Percentiles rank a stretch among this genome's conserved stretches.
Conservation (phyloP, 208 protist species). For the Acanthamoeba triangularis region DNA sequence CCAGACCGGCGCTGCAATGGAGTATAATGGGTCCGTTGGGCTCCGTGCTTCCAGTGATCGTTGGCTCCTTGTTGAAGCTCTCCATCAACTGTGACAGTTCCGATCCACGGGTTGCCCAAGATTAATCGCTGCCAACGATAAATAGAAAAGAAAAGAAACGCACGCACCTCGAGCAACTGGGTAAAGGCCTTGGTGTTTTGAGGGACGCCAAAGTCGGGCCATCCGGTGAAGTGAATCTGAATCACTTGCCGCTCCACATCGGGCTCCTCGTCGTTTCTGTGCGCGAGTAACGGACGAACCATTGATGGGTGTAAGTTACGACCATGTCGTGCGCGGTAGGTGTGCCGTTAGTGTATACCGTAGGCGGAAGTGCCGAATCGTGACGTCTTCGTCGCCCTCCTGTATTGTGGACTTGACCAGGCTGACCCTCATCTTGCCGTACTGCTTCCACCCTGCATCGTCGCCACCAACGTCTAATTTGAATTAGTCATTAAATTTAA, state of each 20-base stretch:
- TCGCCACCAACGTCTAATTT: neutral
- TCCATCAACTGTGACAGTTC: slow-evolving; percentile 39
- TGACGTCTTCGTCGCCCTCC: slow-evolving; percentile 38
- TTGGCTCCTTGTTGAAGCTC: slow-evolving; percentile 27
- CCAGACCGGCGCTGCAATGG: slow-evolving; percentile 65
- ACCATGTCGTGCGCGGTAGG: neutral
- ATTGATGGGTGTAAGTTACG: neutral
- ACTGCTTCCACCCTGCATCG: slow-evolving; percentile 53
- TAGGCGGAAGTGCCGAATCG: slow-evolving; percentile 44
- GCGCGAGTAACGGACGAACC: neutral
- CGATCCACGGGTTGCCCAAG: neutral
- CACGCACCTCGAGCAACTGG: neutral
- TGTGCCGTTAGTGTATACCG: neutral
- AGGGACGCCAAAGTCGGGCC: slow-evolving; percentile 65
- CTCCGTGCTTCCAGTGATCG: neutral
- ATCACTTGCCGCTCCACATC: slow-evolving; percentile 41
- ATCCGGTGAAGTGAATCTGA: slow-evolving; percentile 67
- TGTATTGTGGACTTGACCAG: neutral
- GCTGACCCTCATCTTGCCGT: slow-evolving; percentile 46
- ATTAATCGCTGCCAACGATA: neutral
- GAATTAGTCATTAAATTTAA: neutral
- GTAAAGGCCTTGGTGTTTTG: slow-evolving; percentile 45
- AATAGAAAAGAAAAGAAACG: neutral
- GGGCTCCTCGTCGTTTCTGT: slow-evolving; percentile 33
- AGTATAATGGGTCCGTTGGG: slow-evolving; percentile 54